phyloP scores from a whole-genome alignment of 768 basidiomycete species.

The Clathrus columnatus region DNA sequence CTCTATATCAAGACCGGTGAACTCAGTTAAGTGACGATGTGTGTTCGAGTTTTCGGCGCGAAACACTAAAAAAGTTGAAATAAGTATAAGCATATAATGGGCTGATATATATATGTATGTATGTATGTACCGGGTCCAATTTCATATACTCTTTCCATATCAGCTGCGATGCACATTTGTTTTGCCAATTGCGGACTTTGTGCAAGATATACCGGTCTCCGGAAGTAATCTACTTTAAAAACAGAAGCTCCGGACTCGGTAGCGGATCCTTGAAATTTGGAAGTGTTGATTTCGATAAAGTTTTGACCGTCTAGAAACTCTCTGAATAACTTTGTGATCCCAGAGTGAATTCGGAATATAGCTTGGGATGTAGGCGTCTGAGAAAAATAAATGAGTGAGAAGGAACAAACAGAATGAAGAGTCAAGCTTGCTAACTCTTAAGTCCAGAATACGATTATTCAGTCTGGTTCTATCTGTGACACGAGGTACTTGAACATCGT shows the following conservation, averaged over 20 bases:
- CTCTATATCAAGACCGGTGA: conserved; percentile 46
- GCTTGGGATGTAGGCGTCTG: conserved; percentile 38
- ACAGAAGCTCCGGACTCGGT: conserved; percentile 43
- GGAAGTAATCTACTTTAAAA: conserved; percentile 47
- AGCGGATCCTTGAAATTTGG: conserved; percentile 44
- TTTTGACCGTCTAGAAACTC: conserved; percentile 31
- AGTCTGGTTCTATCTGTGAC: conserved; percentile 36
- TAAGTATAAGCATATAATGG: neutral
- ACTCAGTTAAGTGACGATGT: conserved; percentile 48
- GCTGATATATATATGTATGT: neutral
- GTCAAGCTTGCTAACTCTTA: conserved; percentile 25
- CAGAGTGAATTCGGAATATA: conserved; percentile 39
- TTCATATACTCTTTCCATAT: conserved; percentile 45
- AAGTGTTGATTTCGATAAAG: conserved; percentile 44
- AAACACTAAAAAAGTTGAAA: conserved; percentile 25
- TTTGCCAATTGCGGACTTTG: conserved; percentile 46
- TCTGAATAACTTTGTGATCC: conserved; percentile 35
- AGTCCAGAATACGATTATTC: conserved; percentile 41
- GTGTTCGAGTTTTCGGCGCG: conserved; percentile 46
- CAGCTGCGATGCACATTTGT: conserved; percentile 47
- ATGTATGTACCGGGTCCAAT: conserved; percentile 27
- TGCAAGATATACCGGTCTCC: conserved; percentile 40
- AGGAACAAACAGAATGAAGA: conserved; percentile 1
- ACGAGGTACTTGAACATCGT: conserved; percentile 4
- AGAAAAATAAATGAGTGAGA: neutral